Percentiles rank a stretch among this genome's conserved stretches.
Conservation (phyloP, 192 early-diverging fungal species). For the Obelidium mucronatum region DNA sequence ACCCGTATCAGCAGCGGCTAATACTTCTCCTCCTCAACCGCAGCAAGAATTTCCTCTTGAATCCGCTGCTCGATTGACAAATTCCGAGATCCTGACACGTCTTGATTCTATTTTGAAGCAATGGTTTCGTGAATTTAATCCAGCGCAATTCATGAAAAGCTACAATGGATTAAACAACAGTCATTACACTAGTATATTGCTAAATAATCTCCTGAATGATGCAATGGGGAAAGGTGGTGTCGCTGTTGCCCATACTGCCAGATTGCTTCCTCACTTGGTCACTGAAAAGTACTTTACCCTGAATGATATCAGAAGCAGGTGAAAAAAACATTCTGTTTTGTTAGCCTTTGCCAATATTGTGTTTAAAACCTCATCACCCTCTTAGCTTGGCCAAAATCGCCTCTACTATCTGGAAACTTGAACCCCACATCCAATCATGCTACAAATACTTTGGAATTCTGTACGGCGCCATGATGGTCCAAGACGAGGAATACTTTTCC, state of each 20-base stretch:
- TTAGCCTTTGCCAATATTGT: not conserved
- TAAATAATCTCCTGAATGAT: not conserved
- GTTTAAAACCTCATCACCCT: not conserved
- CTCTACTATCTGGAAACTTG: not conserved
- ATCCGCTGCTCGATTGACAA: not conserved
- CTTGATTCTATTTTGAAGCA: not conserved
- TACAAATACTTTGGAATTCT: slow-evolving; percentile 26
- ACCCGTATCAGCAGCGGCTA: not conserved
- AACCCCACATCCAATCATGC: not conserved
- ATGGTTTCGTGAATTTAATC: slow-evolving; percentile 21
- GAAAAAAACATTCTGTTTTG: not conserved
- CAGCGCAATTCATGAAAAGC: not conserved
- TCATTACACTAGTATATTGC: too few species aligned
- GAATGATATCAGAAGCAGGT: too few species aligned
- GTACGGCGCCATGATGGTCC: not conserved
- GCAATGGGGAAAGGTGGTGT: not conserved
- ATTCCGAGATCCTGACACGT: not conserved
- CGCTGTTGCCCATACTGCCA: slow-evolving; percentile 20
- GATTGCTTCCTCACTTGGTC: not conserved
- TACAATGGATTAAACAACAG: not conserved
- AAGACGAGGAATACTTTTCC: not conserved
- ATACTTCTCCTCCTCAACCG: too few species aligned
- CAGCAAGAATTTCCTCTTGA: not conserved
- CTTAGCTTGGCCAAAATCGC: not conserved
- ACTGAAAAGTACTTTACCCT: too few species aligned